Conservation (phyloP, 164 flowering plant genomes). For the Aristolochia contorta region DNA sequence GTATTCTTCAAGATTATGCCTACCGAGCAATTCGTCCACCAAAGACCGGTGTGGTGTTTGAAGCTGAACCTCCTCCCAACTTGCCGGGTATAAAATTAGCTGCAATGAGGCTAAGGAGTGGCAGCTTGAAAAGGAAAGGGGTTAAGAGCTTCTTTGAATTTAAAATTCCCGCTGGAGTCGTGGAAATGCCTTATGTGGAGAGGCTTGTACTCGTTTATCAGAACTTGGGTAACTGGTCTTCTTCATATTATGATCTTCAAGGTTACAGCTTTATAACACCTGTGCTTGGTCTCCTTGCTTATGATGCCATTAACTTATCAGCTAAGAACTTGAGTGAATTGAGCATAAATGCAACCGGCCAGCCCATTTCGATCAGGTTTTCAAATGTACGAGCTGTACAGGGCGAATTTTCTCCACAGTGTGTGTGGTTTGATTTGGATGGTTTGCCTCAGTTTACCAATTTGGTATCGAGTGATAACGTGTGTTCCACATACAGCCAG, state of each 20-base stretch:
- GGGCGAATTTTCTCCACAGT: constrained; percentile 32
- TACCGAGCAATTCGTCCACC: constrained; percentile 56
- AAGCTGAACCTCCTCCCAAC: constrained; percentile 49
- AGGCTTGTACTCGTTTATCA: constrained; percentile 85
- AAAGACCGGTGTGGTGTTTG: constrained; percentile 46
- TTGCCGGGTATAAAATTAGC: constrained; percentile 53
- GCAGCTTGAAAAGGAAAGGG: constrained; percentile 57
- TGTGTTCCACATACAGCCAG: constrained; percentile 38
- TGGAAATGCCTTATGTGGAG: constrained; percentile 58
- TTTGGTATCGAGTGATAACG: constrained; percentile 23
- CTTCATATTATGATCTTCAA: constrained; percentile 36
- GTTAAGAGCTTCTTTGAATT: constrained; percentile 47
- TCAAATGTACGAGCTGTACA: constrained; percentile 21
- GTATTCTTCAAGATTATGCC: constrained; percentile 86
- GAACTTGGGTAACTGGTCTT: constrained; percentile 68
- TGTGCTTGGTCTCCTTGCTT: constrained; percentile 74
- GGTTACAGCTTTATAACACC: constrained; percentile 59
- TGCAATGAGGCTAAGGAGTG: constrained; percentile 78
- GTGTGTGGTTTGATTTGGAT: constrained; percentile 55
- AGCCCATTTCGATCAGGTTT: constrained; percentile 44
- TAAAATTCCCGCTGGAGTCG: constrained; percentile 51
- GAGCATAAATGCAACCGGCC: constrained; percentile 32
- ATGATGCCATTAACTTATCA: constrained; percentile 49
- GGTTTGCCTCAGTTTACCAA: constrained; percentile 40
- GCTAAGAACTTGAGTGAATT: constrained; percentile 54